phyloP scores from a whole-genome alignment of 2,329 filamentous ascomycete species.

The Talaromyces marneffei region DNA sequence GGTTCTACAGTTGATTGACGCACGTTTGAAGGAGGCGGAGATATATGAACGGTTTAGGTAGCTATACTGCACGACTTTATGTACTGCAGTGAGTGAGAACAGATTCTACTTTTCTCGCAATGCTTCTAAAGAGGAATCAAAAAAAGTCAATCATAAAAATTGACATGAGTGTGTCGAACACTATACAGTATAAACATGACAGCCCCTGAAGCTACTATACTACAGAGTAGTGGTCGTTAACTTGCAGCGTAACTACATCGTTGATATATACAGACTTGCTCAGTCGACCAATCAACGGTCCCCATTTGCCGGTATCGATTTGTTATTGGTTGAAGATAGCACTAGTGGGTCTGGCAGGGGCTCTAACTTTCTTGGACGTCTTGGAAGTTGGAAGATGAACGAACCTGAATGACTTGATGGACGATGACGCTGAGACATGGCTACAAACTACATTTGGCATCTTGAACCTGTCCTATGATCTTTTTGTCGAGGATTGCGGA shows the following conservation, averaged over 20 bases:
- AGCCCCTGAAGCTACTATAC: no score
- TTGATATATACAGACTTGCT: neutral
- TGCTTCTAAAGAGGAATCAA: neutral
- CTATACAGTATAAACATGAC: no score
- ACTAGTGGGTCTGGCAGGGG: neutral
- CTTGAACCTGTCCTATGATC: neutral
- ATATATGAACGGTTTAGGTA: constrained; percentile 47
- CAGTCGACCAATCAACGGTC: neutral
- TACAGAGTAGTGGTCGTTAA: no score
- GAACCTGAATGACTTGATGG: neutral
- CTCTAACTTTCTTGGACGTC: neutral
- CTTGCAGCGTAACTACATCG: no score
- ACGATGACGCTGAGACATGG: neutral
- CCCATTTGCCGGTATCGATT: no score
- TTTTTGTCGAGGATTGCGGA: neutral
- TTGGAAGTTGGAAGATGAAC: neutral
- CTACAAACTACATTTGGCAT: neutral
- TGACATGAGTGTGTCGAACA: no score
- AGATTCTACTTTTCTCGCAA: neutral
- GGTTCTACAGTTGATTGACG: constrained; percentile 62
- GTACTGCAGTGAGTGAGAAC: neutral
- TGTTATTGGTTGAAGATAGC: neutral
- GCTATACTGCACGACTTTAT: constrained; percentile 36
- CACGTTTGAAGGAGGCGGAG: constrained; percentile 61
- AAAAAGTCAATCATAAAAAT: no score